A percentile compares a stretch with the other conserved stretches of the same genome.
phyloP scores from a whole-genome alignment of 371 early-diverging fungal species.

The Actinomucor elegans region DNA sequence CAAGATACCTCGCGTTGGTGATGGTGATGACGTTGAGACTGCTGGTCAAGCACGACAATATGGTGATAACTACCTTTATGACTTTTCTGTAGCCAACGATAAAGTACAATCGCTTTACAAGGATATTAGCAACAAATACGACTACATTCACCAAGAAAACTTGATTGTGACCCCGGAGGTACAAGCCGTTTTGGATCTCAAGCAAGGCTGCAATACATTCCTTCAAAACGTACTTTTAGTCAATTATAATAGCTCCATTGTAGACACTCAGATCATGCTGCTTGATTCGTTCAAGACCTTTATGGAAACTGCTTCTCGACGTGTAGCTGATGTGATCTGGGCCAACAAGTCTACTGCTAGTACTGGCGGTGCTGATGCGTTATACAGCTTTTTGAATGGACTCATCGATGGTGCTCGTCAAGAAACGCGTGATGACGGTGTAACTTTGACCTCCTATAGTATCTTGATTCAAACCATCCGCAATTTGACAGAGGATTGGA shows the following conservation, averaged over 20 bases:
- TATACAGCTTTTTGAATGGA: constrained; percentile 25
- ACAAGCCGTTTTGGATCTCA: constrained; percentile 23
- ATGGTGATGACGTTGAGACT: constrained; percentile 28
- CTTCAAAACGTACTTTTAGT: constrained; percentile 23
- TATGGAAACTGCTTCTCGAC: constrained; percentile 31
- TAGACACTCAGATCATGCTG: constrained; percentile 37
- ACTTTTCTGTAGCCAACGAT: constrained; percentile 25
- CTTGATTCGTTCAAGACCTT: constrained; percentile 37
- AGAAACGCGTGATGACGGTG: constrained; percentile 26
- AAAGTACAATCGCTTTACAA: constrained; percentile 25
- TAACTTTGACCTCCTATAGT: constrained; percentile 28
- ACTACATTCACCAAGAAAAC: constrained; percentile 2
- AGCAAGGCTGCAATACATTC: constrained; percentile 14
- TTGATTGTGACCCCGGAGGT: constrained; percentile 24
- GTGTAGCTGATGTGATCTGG: constrained; percentile 37
- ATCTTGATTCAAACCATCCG: constrained; percentile 32
- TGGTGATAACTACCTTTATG: constrained; percentile 43
- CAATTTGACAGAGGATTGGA: constrained; percentile 46
- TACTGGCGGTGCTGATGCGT: neutral
- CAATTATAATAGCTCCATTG: constrained; percentile 41
- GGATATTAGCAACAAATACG: constrained; percentile 9
- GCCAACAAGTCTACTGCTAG: constrained; percentile 17
- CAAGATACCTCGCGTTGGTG: constrained; percentile 17
- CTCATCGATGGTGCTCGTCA: constrained; percentile 18
- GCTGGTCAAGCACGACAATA: constrained; percentile 36